Evolutionary conservation across 2,329 filamentous ascomycete genomes (phyloP), one percentile per base, ranked within the genome.

Genomic region (Chalara sp.): DNA sequence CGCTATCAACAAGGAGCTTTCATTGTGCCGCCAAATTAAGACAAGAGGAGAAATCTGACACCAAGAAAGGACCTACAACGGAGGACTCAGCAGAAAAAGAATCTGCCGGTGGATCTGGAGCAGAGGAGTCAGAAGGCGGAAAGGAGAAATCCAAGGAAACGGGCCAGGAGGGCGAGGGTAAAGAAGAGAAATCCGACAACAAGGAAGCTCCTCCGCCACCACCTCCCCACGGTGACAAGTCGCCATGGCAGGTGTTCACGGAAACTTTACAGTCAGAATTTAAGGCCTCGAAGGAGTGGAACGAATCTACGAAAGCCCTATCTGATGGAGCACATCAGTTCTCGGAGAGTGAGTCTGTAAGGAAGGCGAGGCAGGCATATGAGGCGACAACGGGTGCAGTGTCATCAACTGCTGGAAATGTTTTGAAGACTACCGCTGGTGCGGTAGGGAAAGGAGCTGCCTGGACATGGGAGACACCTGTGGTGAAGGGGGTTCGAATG

Each of bases 251-350:
- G 68, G 93, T 99, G 32, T 99, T 99, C 74, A 89, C 89, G 65
- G 93, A 99, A 66, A 99, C 93, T n/a, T 81, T 99, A 71, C 83
- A 89, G 68, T 79, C 78, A 51, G 93, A 99, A 71, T 95, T 99
- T 72, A 90, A 96, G 70, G 87, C 89, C 48, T 97, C 91, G 12
- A 96, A 97, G 67, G 93, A 99, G 69, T 99, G 93, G 93, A 96
- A 99, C 65, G 93, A 99, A 66, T 95, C 89, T 42, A 99, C 92
- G 41, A 97, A 99, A 74, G 89, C 93, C 58, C 80, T 99, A 41
- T 87, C 89, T 13, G 89, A 88, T 46, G 88, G 87, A 5, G 89
- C 92, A 13, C 86, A 96, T 65, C 84, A 96, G 63, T 93, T 99
- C 65, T 85, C 85, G 32, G 92, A 97, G 72, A 96, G 90, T 65